These are phyloP conservation scores for Hymenochaete sp. DNA, from an alignment of 1,284 basidiomycete species.

Conservation along the genomic window DNA sequence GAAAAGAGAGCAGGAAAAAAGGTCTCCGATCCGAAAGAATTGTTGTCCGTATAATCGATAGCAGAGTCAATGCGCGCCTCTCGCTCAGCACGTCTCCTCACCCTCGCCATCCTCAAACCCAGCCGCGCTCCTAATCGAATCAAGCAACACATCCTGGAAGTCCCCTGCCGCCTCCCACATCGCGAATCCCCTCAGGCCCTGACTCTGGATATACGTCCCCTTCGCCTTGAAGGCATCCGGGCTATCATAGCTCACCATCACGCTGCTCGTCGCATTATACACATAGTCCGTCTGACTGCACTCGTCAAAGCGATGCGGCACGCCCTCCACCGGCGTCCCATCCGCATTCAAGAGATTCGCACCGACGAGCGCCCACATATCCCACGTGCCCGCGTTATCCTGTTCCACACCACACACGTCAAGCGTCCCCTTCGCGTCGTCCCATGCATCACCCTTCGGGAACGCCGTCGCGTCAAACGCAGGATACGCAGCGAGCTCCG, in stretches of 20 bases:
- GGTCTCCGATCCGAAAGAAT: no score
- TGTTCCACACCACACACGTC: constrained; percentile 47
- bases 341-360: constrained; percentile 43
- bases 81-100: no score
- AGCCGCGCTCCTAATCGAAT: constrained; percentile 38
- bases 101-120: constrained; percentile 29
- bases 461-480: constrained; percentile 36
- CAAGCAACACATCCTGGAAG: constrained; percentile 44
- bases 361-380: constrained; percentile 52
- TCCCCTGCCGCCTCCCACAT: constrained; percentile 61
- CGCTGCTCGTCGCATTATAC: constrained; percentile 42
- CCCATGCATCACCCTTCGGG: constrained; percentile 50
- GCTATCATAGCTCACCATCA: constrained; percentile 58
- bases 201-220: constrained; percentile 45
- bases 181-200: constrained; percentile 48
- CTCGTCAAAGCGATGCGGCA: constrained; percentile 45
- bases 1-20: no score
- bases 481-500: constrained; percentile 38
- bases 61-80: no score
- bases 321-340: constrained; percentile 41
- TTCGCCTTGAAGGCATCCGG: constrained; percentile 48
- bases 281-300: constrained; percentile 67
- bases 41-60: no score
- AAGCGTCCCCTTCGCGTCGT: constrained; percentile 34
- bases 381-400: constrained; percentile 40